Percentiles rank a stretch among this genome's conserved stretches.
phyloP scores from a whole-genome alignment of 108 stramenopile genomes.

The Pseudonitzschia delicatissima region DNA sequence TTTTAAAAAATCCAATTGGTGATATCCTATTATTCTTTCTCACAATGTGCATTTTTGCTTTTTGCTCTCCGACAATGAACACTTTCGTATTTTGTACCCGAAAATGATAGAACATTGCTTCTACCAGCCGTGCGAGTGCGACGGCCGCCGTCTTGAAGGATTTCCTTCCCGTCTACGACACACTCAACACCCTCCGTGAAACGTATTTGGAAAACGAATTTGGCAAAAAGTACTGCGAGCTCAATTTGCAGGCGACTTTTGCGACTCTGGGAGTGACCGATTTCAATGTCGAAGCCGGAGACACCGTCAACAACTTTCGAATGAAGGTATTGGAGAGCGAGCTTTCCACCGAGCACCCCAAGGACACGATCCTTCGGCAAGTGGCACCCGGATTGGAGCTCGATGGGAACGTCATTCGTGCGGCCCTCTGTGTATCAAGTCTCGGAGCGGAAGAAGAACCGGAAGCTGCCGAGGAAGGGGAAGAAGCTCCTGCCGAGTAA shows the following conservation, averaged over 20 bases:
- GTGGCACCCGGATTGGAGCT: constrained; percentile 64
- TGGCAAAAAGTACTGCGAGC: constrained; percentile 51
- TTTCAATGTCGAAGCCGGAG: constrained; percentile 42
- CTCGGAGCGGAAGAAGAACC: constrained; percentile 44
- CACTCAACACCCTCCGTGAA: constrained; percentile 39
- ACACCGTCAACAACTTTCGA: constrained; percentile 37
- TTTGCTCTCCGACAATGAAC: not conserved
- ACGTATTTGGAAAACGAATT: constrained; percentile 55
- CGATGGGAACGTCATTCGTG: constrained; percentile 64
- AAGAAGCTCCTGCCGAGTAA: constrained; percentile 17
- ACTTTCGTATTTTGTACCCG: not conserved
- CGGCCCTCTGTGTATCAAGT: constrained; percentile 59
- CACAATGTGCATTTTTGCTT: not conserved
- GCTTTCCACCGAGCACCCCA: constrained; percentile 43
- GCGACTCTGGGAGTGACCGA: constrained; percentile 60
- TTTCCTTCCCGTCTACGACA: constrained; percentile 69
- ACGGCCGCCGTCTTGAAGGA: constrained; percentile 45
- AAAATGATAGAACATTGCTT: constrained; percentile 31
- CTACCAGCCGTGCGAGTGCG: constrained; percentile 42
- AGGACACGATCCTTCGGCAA: constrained; percentile 48
- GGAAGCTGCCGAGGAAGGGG: constrained; percentile 15
- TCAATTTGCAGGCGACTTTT: constrained; percentile 46
- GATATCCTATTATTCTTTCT: too few relatives aligned
- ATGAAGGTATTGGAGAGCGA: constrained; percentile 54
- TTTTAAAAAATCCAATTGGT: too few relatives aligned